These are phyloP conservation scores for Coemansia sp. DNA, from an alignment of 371 early-diverging fungal genomes.

Conservation along the genomic window DNA sequence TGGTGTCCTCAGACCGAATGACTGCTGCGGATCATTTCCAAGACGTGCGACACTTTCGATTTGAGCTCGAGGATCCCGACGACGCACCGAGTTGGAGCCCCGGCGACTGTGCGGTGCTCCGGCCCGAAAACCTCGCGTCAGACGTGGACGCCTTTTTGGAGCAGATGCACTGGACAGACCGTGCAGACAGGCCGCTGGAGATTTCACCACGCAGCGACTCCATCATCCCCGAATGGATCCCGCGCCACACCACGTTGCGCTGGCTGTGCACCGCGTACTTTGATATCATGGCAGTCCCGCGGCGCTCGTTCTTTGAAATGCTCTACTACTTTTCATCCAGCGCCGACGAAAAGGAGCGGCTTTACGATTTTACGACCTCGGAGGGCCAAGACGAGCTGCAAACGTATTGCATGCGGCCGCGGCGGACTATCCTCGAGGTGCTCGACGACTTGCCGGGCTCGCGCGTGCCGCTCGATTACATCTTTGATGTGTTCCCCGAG, in stretches of 20 bases:
- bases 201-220: slow-evolving; percentile 57
- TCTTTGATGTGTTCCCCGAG: slow-evolving; percentile 78
- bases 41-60: slow-evolving; percentile 79
- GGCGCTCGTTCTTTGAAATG: slow-evolving; percentile 87
- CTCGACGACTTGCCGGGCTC: slow-evolving; percentile 76
- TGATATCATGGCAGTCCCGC: slow-evolving; percentile 82
- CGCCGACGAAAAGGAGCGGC: slow-evolving; percentile 70
- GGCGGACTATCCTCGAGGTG: slow-evolving; percentile 80
- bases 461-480: slow-evolving; percentile 72
- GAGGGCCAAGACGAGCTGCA: slow-evolving; percentile 86
- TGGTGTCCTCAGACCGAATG: slow-evolving; percentile 55
- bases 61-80: slow-evolving; percentile 37
- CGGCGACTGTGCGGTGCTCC: slow-evolving; percentile 79
- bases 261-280: slow-evolving; percentile 68
- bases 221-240: slow-evolving; percentile 56
- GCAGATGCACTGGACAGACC: slow-evolving; percentile 66
- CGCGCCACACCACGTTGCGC: slow-evolving; percentile 62
- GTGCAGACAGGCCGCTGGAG: slow-evolving; percentile 64
- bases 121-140: slow-evolving; percentile 66
- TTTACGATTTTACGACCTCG: slow-evolving; percentile 74
- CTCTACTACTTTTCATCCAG: slow-evolving; percentile 75
- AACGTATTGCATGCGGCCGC: slow-evolving; percentile 74
- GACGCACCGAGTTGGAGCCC: slow-evolving; percentile 56
- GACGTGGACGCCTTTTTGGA: slow-evolving; percentile 72
- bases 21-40: slow-evolving; percentile 84